These are phyloP conservation scores for Excoecaria cochinchinensis DNA, from an alignment of 345 rosid genomes.

Conservation along the genomic window DNA sequence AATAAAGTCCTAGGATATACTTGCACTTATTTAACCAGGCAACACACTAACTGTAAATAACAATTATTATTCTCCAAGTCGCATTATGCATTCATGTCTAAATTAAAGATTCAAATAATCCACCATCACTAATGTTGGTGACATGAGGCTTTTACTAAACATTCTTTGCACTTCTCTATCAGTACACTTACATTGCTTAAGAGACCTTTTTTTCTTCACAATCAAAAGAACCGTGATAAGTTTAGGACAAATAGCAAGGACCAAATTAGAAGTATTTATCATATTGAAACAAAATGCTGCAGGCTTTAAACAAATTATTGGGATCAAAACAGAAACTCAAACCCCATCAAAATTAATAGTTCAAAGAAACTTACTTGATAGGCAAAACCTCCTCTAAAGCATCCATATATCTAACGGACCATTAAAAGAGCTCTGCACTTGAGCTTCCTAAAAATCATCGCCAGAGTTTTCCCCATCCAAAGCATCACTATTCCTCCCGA, in stretches of 20 bases:
- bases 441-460: conserved; percentile 24
- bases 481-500: conserved; percentile 22
- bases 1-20: too few species aligned
- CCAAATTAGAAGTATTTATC: too few species aligned
- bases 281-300: neutral
- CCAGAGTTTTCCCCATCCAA: conserved; percentile 18
- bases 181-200: too few species aligned
- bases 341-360: neutral
- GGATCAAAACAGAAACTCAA: neutral
- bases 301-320: neutral
- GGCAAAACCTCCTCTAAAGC: conserved; percentile 42
- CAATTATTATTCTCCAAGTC: too few species aligned
- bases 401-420: conserved; percentile 40
- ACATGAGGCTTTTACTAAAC: too few species aligned
- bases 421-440: conserved; percentile 37
- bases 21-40: too few species aligned
- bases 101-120: too few species aligned
- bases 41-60: too few species aligned
- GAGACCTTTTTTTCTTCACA: neutral
- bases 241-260: neutral
- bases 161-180: too few species aligned
- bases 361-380: conserved; percentile 21
- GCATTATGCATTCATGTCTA: too few species aligned
- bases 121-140: too few species aligned
- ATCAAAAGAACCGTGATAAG: too few species aligned